A percentile compares a stretch with the other conserved stretches of the same genome.
Evolutionary conservation across 2,329 filamentous ascomycete species (phyloP).

Genomic region (Alternaria ethzedia): DNA sequence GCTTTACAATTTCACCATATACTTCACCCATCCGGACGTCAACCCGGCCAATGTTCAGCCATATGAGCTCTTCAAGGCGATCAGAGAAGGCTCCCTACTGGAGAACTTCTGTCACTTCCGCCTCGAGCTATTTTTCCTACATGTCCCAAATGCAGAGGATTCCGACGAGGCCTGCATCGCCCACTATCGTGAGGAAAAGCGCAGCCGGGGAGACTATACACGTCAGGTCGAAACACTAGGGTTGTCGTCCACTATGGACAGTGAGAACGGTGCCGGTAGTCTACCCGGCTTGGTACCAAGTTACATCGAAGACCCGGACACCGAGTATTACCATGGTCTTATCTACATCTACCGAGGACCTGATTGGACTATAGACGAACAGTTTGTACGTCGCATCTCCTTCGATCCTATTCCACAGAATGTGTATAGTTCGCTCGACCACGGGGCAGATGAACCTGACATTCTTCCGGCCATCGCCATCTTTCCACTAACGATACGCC

Average conservation of each 20-base stretch:
- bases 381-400: neutral
- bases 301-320: constrained; percentile 6
- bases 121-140: constrained; percentile 8
- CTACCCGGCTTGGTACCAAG: constrained; percentile 4
- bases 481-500: too few species aligned
- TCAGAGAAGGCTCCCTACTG: too few species aligned
- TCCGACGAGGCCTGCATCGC: constrained; percentile 6
- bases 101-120: constrained; percentile 5
- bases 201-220: constrained; percentile 9
- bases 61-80: too few species aligned
- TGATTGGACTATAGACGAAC: neutral
- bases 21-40: too few species aligned
- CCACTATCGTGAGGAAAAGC: constrained; percentile 15
- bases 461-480: neutral
- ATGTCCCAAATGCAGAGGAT: constrained; percentile 1
- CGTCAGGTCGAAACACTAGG: constrained; percentile 1
- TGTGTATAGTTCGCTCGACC: neutral
- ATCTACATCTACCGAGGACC: neutral
- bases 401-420: neutral
- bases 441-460: neutral
- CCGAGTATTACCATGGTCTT: constrained; percentile 6
- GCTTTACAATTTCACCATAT: too few species aligned
- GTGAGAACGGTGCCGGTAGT: too few species aligned
- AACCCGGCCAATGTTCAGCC: too few species aligned
- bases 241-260: too few species aligned